Conservation (phyloP, 1,139 yeast species). For the Yamadazyma dendronema region DNA sequence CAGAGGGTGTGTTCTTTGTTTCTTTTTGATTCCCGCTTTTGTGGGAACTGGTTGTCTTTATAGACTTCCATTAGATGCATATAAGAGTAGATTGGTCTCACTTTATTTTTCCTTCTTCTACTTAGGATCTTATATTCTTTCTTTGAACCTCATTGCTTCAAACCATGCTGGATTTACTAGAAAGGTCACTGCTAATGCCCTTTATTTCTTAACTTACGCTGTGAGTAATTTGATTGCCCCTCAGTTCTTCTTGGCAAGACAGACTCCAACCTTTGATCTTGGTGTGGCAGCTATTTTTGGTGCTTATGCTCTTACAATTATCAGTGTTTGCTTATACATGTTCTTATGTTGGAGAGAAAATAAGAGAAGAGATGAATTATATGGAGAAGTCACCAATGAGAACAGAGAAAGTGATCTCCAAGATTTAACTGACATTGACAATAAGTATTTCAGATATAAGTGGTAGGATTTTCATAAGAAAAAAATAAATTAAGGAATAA, state of each 20-base stretch:
- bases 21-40: constrained; percentile 12
- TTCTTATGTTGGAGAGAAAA: constrained; percentile 22
- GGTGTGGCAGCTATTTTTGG: constrained; percentile 26
- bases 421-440: constrained; percentile 32
- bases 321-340: constrained; percentile 10
- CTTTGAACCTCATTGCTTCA: constrained; percentile 25
- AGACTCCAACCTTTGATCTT: constrained; percentile 26
- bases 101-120: constrained; percentile 13
- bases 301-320: constrained; percentile 17
- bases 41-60: constrained; percentile 14
- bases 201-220: constrained; percentile 26
- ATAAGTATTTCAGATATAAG: constrained; percentile 27
- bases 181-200: constrained; percentile 21
- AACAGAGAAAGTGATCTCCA: constrained; percentile 30
- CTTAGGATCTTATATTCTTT: constrained; percentile 24
- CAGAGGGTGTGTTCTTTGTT: constrained; percentile 11
- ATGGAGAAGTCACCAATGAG: constrained; percentile 23
- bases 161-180: constrained; percentile 29
- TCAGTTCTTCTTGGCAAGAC: constrained; percentile 23
- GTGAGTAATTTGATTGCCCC: constrained; percentile 29
- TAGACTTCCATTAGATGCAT: constrained; percentile 9
- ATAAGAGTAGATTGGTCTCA: constrained; percentile 10
- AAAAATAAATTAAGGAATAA: neutral
- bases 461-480: constrained; percentile 6
- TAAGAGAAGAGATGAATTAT: constrained; percentile 20